Conservation (phyloP, 2,329 filamentous ascomycete species). For the Aspergillus novoparasiticus region DNA sequence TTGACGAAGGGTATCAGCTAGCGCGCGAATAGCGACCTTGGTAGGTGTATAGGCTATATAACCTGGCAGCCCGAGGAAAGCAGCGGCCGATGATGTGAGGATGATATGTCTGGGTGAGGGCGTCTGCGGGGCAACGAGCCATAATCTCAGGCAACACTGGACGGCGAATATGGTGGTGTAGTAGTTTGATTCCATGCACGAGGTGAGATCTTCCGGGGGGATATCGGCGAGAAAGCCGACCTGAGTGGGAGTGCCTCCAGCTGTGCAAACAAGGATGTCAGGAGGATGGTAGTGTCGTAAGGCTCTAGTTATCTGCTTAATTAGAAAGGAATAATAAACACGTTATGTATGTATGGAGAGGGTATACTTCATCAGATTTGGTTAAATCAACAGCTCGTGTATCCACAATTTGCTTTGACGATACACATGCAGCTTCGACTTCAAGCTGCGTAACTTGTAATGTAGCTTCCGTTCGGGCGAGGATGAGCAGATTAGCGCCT, state of each 20-base stretch:
- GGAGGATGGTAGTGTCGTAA: conserved; percentile 10
- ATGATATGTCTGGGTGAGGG: conserved; percentile 9
- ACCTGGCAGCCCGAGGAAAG: conserved; percentile 14
- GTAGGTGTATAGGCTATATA: conserved; percentile 18
- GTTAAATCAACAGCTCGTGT: conserved; percentile 4
- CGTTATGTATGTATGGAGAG: background rate
- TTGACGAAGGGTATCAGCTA: conserved; percentile 17
- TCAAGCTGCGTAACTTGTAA: conserved; percentile 5
- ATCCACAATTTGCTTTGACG: conserved; percentile 10
- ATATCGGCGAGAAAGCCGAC: conserved; percentile 24
- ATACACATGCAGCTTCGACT: conserved; percentile 3
- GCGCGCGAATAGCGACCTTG: conserved; percentile 16
- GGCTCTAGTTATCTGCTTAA: background rate
- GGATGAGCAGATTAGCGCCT: conserved; percentile 11
- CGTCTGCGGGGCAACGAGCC: background rate
- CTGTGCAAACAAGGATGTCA: conserved; percentile 20
- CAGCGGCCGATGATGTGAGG: conserved; percentile 14
- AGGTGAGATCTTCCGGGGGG: conserved; percentile 10
- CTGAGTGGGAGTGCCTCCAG: conserved; percentile 19
- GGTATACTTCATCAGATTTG: conserved; percentile 3
- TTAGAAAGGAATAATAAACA: background rate
- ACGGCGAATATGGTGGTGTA: conserved; percentile 11
- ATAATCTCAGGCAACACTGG: conserved; percentile 10
- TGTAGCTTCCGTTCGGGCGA: background rate
- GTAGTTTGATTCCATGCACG: conserved; percentile 19